These are phyloP conservation scores for Grosmannia penicillata DNA, from an alignment of 2,329 filamentous ascomycete species.

Conservation along the genomic window DNA sequence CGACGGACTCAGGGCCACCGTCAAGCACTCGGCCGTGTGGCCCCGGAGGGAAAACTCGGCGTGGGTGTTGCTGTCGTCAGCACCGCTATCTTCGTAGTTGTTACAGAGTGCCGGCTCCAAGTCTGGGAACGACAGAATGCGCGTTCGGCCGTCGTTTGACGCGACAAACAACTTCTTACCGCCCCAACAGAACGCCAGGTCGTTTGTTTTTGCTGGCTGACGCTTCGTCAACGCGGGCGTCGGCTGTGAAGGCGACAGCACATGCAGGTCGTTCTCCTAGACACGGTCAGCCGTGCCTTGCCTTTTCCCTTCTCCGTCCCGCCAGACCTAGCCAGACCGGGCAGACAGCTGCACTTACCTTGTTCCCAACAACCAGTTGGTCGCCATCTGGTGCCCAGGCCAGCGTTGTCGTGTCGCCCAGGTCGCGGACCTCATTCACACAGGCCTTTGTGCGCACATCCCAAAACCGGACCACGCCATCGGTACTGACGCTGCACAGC, in stretches of 20 bases:
- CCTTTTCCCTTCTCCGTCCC: not conserved
- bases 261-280: constrained; percentile 47
- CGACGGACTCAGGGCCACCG: constrained; percentile 54
- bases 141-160: constrained; percentile 54
- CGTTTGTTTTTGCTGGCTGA: constrained; percentile 53
- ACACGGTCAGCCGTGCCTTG: not conserved
- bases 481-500: constrained; percentile 57
- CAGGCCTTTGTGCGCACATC: constrained; percentile 60
- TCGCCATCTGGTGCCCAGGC: constrained; percentile 61
- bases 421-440: constrained; percentile 51
- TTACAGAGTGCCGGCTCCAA: constrained; percentile 40
- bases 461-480: constrained; percentile 67
- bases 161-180: constrained; percentile 57
- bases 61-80: constrained; percentile 6
- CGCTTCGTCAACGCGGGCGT: constrained; percentile 42
- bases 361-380: constrained; percentile 53
- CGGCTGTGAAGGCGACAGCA: constrained; percentile 44
- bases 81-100: constrained; percentile 20
- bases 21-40: constrained; percentile 59
- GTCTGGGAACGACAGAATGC: constrained; percentile 53
- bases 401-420: constrained; percentile 55
- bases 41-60: constrained; percentile 50
- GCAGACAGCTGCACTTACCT: not conserved
- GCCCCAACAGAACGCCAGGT: constrained; percentile 60
- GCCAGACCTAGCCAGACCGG: no score